phyloP scores from a whole-genome alignment of 2,329 filamentous ascomycete species.

The Bipolaris bicolor region DNA sequence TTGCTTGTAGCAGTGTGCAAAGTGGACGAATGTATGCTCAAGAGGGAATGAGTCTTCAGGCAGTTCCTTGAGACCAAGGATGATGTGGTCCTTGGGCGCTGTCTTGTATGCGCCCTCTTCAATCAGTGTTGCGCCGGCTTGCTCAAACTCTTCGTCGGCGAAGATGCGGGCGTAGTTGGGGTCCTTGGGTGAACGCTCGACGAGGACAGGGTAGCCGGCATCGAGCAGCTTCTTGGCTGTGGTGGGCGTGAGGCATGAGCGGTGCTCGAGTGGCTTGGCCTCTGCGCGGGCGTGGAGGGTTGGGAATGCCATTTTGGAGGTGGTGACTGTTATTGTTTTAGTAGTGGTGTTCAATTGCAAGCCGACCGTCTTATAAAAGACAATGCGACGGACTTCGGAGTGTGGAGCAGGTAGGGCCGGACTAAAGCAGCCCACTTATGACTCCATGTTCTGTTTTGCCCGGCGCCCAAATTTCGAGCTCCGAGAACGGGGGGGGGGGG shows the following conservation, averaged over 20 bases:
- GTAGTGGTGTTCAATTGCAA: slow-evolving; percentile 18
- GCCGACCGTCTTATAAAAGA: slow-evolving; percentile 7
- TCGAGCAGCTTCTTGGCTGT: slow-evolving; percentile 51
- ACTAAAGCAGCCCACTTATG: slow-evolving; percentile 23
- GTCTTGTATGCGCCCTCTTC: slow-evolving; percentile 48
- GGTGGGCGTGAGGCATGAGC: slow-evolving; percentile 49
- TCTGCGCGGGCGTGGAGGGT: slow-evolving; percentile 52
- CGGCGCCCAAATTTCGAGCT: slow-evolving; percentile 19
- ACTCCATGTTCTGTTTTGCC: slow-evolving; percentile 37
- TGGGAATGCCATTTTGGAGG: slow-evolving; percentile 41
- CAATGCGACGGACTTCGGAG: slow-evolving; percentile 24
- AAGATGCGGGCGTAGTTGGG: slow-evolving; percentile 50
- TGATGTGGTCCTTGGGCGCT: slow-evolving; percentile 48
- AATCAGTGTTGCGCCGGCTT: slow-evolving; percentile 48
- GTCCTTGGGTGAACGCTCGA: slow-evolving; percentile 49
- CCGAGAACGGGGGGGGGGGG: slow-evolving; percentile 26
- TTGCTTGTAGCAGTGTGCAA: slow-evolving; percentile 53
- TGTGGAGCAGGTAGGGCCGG: slow-evolving; percentile 13
- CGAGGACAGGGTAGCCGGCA: slow-evolving; percentile 49
- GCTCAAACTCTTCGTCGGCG: slow-evolving; percentile 49
- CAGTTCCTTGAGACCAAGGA: slow-evolving; percentile 52
- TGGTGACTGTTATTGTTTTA: background rate
- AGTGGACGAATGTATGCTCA: slow-evolving; percentile 50
- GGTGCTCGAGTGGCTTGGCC: slow-evolving; percentile 51
- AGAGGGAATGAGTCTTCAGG: slow-evolving; percentile 49